These are phyloP conservation scores for Penicillium riverlandense DNA, from an alignment of 495 filamentous ascomycete species.

Conservation along the genomic window DNA sequence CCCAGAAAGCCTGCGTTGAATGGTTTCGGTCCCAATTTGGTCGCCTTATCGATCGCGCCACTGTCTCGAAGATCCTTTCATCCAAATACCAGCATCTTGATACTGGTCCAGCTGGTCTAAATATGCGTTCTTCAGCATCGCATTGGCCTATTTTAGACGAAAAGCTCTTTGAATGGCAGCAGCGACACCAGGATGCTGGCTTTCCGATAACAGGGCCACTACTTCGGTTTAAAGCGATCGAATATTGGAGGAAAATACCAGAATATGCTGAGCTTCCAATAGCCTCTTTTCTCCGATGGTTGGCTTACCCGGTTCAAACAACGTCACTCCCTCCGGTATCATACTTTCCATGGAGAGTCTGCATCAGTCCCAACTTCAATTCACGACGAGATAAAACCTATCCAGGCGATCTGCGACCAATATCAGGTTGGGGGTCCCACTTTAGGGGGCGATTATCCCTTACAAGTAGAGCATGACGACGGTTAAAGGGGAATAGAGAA, in stretches of 20 bases:
- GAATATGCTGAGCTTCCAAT: conserved; percentile 2
- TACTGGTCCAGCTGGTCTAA: conserved; percentile 1
- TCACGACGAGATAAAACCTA: conserved; percentile 2
- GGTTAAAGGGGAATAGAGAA: no score
- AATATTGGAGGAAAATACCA: conserved; percentile 5
- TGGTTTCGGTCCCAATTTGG: conserved; percentile 6
- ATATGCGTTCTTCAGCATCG: neutral
- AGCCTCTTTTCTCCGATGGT: conserved; percentile 5
- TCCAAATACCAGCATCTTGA: conserved; percentile 6
- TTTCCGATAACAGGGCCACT: conserved; percentile 4
- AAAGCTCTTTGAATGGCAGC: conserved; percentile 2
- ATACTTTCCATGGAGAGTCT: conserved; percentile 7
- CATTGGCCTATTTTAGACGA: conserved; percentile 6
- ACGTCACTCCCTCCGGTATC: neutral
- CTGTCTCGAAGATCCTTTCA: conserved; percentile 5
- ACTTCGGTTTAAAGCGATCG: conserved; percentile 2
- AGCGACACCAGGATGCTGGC: neutral
- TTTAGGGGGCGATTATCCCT: no score
- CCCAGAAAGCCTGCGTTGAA: neutral
- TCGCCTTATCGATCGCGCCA: neutral
- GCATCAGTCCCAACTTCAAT: conserved; percentile 4
- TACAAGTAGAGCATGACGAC: no score
- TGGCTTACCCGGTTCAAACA: conserved; percentile 7
- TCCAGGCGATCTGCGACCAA: conserved; percentile 1
- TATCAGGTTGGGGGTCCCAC: no score